A percentile compares a stretch with the other conserved stretches of the same genome.
Evolutionary conservation across 139 green algal genomes (phyloP).

Genomic region (Chlorella sp.): DNA sequence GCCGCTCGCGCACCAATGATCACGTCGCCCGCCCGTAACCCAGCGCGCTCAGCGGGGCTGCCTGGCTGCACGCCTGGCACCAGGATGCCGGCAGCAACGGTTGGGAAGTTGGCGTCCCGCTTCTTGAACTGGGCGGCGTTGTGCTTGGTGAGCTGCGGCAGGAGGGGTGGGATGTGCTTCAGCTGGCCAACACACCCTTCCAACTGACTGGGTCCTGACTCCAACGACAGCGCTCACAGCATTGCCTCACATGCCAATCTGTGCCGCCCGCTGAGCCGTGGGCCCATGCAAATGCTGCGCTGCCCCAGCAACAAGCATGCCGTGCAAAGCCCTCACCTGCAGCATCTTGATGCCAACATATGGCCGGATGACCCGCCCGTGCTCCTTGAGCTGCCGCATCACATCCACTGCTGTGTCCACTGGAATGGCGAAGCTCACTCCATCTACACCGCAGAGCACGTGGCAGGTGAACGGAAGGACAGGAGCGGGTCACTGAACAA

Average conservation of each 20-base stretch:
- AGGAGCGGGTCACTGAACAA: too few species aligned
- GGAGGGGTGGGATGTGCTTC: too few species aligned
- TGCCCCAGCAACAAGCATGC: neutral
- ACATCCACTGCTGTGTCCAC: slow-evolving; percentile 73
- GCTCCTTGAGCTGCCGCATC: slow-evolving; percentile 53
- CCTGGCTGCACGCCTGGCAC: slow-evolving; percentile 62
- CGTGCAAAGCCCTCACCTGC: slow-evolving; percentile 37
- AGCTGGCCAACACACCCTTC: too few species aligned
- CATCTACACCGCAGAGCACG: too few species aligned
- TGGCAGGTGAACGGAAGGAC: too few species aligned
- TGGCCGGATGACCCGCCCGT: slow-evolving; percentile 72
- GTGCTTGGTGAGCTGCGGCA: slow-evolving; percentile 50
- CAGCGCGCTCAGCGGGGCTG: slow-evolving; percentile 65
- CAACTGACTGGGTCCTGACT: too few species aligned
- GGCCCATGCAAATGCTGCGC: too few species aligned
- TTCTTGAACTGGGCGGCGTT: slow-evolving; percentile 53
- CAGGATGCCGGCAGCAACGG: slow-evolving; percentile 57
- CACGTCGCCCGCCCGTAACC: slow-evolving; percentile 70
- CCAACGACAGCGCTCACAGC: too few species aligned
- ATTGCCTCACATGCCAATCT: too few species aligned
- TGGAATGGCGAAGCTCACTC: slow-evolving; percentile 83
- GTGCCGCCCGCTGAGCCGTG: too few species aligned
- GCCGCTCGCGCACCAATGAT: slow-evolving; percentile 55
- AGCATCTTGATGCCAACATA: slow-evolving; percentile 85
- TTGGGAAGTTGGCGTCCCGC: slow-evolving; percentile 60